Evolutionary conservation across 805 yeast genomes (phyloP), one percentile per base, ranked within the genome.

Genomic region (Cyberlindnera sargentensis): DNA sequence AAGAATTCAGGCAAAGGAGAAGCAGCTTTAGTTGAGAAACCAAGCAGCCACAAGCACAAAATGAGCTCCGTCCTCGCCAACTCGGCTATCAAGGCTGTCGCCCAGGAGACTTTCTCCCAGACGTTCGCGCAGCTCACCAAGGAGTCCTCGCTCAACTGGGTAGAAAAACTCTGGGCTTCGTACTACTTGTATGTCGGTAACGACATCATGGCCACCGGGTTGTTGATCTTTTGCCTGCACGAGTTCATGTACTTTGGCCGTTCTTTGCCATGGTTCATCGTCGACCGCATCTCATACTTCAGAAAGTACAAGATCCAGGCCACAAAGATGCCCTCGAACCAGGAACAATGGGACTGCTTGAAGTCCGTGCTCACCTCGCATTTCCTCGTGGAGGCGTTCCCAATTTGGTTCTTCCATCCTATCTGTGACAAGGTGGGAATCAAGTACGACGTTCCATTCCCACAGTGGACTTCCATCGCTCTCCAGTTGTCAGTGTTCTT

Each of bases 391-490:
- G 99, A 91, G 71, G 95, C 95, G 4, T 72, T 93, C 48, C 98
- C 97, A 44, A 91, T 91, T 53, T 91, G 96, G 96, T 82, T 89
- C 42, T 91, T 91, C 80, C 97, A 91, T 65, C 95, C 96, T 48
- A 68, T 91, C 60, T 87, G 96, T 68, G 78, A 81, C 57, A 71
- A 73, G 56, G 73, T 91, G 49, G 95, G 95, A 48, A 84, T 93
- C 54, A 65, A 80, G 10, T 77, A 79, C 57, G 70, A 73, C 28
- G 95, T 89, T 10, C 97, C 98, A 23, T 89, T 91, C 75, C 97
- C 98, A 40, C 60, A 76, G 11, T 54, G 68, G 60, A 65, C 66
- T 43, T 75, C 76, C 31, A 80, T 87, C 66, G 63, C 68, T 24
- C 57, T 68, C 42, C 97, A 91, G 65, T 73, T 90, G 44, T 72